These are phyloP conservation scores for Phialemoniopsis sp. DNA, from an alignment of 2,329 filamentous ascomycete genomes.

Conservation along the genomic window DNA sequence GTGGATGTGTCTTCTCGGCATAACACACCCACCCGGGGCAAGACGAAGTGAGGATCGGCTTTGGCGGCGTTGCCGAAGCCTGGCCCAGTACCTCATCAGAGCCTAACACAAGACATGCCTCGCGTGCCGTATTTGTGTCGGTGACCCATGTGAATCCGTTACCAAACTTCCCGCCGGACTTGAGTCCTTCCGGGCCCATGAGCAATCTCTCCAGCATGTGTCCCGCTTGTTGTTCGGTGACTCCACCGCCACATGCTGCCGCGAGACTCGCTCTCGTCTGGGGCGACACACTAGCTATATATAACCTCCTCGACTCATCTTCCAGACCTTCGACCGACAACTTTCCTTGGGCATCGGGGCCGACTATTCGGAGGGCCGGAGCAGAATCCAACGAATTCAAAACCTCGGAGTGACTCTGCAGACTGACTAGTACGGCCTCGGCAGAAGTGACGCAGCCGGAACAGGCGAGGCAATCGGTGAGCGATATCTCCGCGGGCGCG, in stretches of 20 bases:
- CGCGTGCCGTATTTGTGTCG: conserved; percentile 80
- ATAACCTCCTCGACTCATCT: conserved; percentile 65
- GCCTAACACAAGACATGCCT: conserved; percentile 77
- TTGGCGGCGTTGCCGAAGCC: conserved; percentile 11
- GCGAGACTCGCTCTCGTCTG: conserved; percentile 88
- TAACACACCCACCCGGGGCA: conserved; percentile 99
- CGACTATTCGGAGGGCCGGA: conserved; percentile 39
- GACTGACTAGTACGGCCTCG: conserved; percentile 90
- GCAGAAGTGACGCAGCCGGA: conserved; percentile 97
- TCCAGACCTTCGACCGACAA: conserved; percentile 47
- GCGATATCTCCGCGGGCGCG: conserved; percentile 84
- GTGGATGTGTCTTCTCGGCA: conserved; percentile 94
- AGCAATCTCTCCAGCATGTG: conserved; percentile 81
- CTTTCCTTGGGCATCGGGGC: conserved; percentile 23
- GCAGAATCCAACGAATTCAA: conserved; percentile 73
- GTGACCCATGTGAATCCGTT: conserved; percentile 86
- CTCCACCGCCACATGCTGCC: conserved; percentile 69
- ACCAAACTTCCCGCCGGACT: conserved; percentile 63
- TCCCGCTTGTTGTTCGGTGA: conserved; percentile 70
- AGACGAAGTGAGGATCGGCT: conserved; percentile 73
- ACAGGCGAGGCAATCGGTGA: conserved; percentile 96
- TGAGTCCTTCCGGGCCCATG: conserved; percentile 64
- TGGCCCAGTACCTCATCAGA: conserved; percentile 63
- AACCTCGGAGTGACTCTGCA: conserved; percentile 93
- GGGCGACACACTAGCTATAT: conserved; percentile 89